A percentile compares a stretch with the other conserved stretches of the same genome.
These are phyloP conservation scores for Ceratocystis eucalypticola DNA, from an alignment of 2,329 filamentous ascomycete species.

Conservation along the genomic window DNA sequence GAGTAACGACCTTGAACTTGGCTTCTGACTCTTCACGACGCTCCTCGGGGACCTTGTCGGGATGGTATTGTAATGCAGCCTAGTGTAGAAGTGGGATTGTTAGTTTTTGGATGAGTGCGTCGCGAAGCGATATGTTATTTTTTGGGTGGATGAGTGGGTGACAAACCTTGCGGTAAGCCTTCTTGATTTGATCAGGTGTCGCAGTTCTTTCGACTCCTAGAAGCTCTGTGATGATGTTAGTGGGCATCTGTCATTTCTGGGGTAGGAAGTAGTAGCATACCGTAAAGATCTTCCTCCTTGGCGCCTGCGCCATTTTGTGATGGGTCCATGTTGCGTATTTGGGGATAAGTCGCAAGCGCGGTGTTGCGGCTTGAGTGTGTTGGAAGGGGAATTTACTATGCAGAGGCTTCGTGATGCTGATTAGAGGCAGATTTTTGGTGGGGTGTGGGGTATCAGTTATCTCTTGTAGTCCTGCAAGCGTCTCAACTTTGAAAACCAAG, in stretches of 20 bases:
- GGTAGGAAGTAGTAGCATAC: conserved; percentile 28
- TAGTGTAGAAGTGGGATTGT: conserved; percentile 28
- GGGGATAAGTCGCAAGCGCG: conserved; percentile 3
- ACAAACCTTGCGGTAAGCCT: conserved; percentile 86
- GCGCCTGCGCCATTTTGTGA: conserved; percentile 19
- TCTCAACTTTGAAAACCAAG: neutral
- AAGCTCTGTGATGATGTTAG: conserved; percentile 43
- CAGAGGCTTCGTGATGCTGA: conserved; percentile 4
- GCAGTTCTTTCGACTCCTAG: conserved; percentile 62
- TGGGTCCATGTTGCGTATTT: neutral
- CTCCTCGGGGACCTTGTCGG: conserved; percentile 85
- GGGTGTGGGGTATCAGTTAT: conserved; percentile 14
- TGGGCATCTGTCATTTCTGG: neutral
- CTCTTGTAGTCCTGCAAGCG: neutral
- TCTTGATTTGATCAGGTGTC: conserved; percentile 72
- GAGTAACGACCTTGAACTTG: conserved; percentile 83
- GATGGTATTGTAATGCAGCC: conserved; percentile 79
- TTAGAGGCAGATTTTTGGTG: conserved; percentile 15
- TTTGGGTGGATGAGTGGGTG: neutral
- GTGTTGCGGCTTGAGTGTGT: conserved; percentile 10
- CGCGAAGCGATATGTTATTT: conserved; percentile 4
- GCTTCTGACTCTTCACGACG: conserved; percentile 74
- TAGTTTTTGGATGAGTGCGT: too few relatives aligned
- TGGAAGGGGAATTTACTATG: neutral
- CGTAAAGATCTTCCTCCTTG: conserved; percentile 47